These are phyloP conservation scores for Fusarium sterilihyphosum DNA, from an alignment of 2,329 filamentous ascomycete genomes.

Conservation along the genomic window DNA sequence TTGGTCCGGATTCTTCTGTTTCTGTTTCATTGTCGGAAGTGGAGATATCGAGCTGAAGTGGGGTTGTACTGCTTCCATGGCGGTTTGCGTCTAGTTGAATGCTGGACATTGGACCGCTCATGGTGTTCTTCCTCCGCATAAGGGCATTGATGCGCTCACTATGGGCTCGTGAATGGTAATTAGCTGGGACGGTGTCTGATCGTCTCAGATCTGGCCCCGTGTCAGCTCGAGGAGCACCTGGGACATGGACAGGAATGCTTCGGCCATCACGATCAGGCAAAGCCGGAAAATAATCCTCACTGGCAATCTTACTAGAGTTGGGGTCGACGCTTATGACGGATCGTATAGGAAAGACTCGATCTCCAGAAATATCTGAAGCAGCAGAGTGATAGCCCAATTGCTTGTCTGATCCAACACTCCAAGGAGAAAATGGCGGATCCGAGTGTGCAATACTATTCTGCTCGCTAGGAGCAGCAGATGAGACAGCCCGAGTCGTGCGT, in stretches of 20 bases:
- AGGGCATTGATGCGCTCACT: conserved; percentile 34
- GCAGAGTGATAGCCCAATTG: conserved; percentile 48
- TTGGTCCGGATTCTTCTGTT: conserved; percentile 44
- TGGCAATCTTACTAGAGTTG: conserved; percentile 50
- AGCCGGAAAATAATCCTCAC: conserved; percentile 53
- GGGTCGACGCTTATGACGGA: conserved; percentile 80
- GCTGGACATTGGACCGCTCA: conserved; percentile 54
- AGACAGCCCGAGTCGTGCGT: conserved; percentile 18
- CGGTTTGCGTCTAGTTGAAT: conserved; percentile 57
- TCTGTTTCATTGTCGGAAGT: conserved; percentile 48
- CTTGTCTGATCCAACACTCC: conserved; percentile 55
- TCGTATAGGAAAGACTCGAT: conserved; percentile 83
- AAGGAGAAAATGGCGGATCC: conserved; percentile 50
- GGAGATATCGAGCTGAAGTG: conserved; percentile 49
- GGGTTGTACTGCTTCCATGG: conserved; percentile 46
- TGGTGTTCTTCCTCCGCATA: conserved; percentile 48
- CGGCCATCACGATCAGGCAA: conserved; percentile 47
- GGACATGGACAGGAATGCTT: conserved; percentile 44
- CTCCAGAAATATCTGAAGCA: conserved; percentile 52
- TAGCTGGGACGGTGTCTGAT: conserved; percentile 40
- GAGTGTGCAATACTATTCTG: conserved; percentile 28
- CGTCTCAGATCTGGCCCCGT: conserved; percentile 42
- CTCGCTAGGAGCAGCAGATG: conserved; percentile 34
- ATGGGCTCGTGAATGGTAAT: conserved; percentile 31
- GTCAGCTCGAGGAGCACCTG: conserved; percentile 45